These are phyloP conservation scores for Abelmoschus esculentus DNA, from an alignment of 345 rosid species.

Conservation along the genomic window DNA sequence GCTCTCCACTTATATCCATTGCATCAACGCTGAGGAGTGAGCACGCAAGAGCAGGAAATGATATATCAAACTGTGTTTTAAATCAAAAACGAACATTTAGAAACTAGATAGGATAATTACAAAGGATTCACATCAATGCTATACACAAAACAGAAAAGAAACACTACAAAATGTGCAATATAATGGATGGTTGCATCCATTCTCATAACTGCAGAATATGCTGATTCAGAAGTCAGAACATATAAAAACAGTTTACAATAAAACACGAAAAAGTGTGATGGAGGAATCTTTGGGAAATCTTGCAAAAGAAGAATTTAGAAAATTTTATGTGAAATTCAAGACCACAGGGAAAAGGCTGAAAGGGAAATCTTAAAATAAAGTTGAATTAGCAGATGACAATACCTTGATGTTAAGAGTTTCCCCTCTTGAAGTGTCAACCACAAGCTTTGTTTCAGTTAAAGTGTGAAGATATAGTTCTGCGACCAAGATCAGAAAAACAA, in stretches of 20 bases:
- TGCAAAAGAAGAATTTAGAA: neutral
- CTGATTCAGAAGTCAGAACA: neutral
- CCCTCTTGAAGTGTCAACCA: conserved; percentile 95
- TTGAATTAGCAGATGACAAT: conserved; percentile 21
- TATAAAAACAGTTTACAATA: neutral
- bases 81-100: neutral
- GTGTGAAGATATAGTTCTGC: conserved; percentile 78
- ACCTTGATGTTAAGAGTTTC: conserved; percentile 83
- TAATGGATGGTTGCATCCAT: neutral
- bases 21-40: conserved; percentile 94
- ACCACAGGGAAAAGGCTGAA: neutral
- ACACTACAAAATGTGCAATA: neutral
- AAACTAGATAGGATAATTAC: conserved; percentile 2
- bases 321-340: neutral
- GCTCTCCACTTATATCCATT: conserved; percentile 98
- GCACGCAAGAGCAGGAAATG: conserved; percentile 89
- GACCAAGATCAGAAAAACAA: conserved; percentile 14
- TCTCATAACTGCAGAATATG: neutral
- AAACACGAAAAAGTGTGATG: neutral
- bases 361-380: neutral
- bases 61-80: conserved; percentile 66
- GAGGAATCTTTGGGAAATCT: conserved; percentile 4
- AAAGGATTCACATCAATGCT: neutral
- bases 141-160: neutral
- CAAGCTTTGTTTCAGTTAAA: conserved; percentile 81